Percentiles rank a stretch among this genome's conserved stretches.
These are phyloP conservation scores for Haplographium delicatum DNA, from an alignment of 495 filamentous ascomycete genomes.

Conservation along the genomic window DNA sequence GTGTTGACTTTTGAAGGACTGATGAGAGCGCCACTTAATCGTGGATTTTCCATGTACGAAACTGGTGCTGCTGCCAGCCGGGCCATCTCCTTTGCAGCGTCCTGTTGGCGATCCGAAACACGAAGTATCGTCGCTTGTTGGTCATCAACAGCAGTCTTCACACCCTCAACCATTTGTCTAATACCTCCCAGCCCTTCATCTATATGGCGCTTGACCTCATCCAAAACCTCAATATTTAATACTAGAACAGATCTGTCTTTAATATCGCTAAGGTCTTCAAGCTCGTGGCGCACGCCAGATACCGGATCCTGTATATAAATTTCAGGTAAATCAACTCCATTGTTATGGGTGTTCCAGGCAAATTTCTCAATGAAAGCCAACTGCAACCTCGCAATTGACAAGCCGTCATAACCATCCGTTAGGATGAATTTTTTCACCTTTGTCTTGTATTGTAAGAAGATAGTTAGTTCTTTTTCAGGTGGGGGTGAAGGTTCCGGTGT, in stretches of 20 bases:
- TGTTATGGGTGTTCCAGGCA: conserved; percentile 93
- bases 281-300: conserved; percentile 88
- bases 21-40: conserved; percentile 13
- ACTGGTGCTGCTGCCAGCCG: conserved; percentile 50
- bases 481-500: conserved; percentile 69
- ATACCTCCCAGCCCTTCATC: conserved; percentile 86
- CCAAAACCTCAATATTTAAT: conserved; percentile 88
- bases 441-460: conserved; percentile 96
- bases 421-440: conserved; percentile 96
- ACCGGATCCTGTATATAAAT: conserved; percentile 97
- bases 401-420: conserved; percentile 70
- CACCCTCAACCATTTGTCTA: conserved; percentile 70
- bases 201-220: conserved; percentile 94
- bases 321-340: conserved; percentile 88
- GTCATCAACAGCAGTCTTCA: conserved; percentile 72
- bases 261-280: conserved; percentile 92
- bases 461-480: conserved; percentile 79
- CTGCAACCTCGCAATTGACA: conserved; percentile 83
- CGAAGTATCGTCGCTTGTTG: conserved; percentile 74
- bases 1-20: conserved; percentile 20
- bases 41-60: conserved; percentile 4
- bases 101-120: conserved; percentile 88
- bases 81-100: conserved; percentile 86
- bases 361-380: conserved; percentile 99
- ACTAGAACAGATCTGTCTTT: conserved; percentile 93